Evolutionary conservation across 1,284 basidiomycete species (phyloP), one percentile per base, ranked within the genome.

Genomic region (Leccinum pachyderme): DNA sequence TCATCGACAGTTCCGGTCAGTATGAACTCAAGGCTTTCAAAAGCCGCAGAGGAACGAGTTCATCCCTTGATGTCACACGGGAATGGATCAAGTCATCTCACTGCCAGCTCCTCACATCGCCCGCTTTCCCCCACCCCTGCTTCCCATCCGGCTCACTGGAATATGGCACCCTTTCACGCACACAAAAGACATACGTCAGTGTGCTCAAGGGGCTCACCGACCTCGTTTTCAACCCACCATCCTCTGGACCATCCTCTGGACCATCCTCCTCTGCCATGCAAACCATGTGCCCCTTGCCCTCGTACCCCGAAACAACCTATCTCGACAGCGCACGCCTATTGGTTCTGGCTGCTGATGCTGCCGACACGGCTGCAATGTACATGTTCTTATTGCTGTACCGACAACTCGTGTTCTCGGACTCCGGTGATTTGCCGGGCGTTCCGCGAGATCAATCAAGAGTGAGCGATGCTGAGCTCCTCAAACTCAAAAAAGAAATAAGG

Each of bases 1-100:
- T 97, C 57, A 81, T 93, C 62, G 84, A 87, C 58, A 87, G 87
- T 33, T 89, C 93, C 0, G 85, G 86, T 39, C 82, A 87, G 47
- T 93, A 92, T 65, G 93, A 96, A 72, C 80, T 87, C 61, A 83
- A 84, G 62, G 86, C 86, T 55, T 93, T 95, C 74, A 81, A 83
- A 67, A 81, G 82, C 60, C 76, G 75, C 65, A 73, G 75, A 64
- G 80, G 79, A 59, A 69, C 71, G 50, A 73, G 77, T 57, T 72
- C 77, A 51, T 78, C 80, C 18, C 75, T 89, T 51, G 75, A 76
- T 54, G 66, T 78, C 55, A 88, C 89, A 31, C 79, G 81, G 35
- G 74, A 78, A 63, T 92, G 89, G 89, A 77, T 92, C 46, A 73
- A 65, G 55, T 61, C 70, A 45, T 75, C 77, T 24, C 72, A 74